phyloP scores from a whole-genome alignment of 148 eudicot species.

The Heliamphora exappendiculata region DNA sequence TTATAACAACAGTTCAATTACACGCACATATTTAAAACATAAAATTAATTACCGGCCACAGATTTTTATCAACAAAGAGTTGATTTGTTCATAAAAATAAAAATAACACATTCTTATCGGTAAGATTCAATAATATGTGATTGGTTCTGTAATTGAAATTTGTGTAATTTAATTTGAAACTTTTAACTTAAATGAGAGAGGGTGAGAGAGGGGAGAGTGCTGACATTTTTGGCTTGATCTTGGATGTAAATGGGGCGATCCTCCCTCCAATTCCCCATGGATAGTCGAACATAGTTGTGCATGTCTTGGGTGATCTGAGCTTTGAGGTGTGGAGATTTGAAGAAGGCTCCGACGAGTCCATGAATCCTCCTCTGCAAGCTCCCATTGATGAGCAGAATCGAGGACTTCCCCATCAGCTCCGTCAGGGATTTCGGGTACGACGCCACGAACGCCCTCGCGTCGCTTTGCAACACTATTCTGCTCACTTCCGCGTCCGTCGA shows the following conservation, averaged over 20 bases:
- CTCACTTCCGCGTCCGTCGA: conserved; percentile 94
- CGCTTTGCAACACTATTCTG: conserved; percentile 66
- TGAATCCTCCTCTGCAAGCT: conserved; percentile 74
- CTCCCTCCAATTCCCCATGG: conserved; percentile 55
- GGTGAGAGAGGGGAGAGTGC: conserved; percentile 4
- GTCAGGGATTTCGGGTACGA: conserved; percentile 86
- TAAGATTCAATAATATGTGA: no score
- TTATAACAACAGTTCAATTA: no score
- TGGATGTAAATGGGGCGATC: conserved; percentile 55
- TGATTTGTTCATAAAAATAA: no score
- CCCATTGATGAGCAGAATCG: conserved; percentile 71
- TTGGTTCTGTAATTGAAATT: no score
- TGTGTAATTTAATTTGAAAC: no score
- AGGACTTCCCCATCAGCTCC: conserved; percentile 77
- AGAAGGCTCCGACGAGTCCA: conserved; percentile 71
- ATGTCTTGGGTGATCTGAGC: conserved; percentile 64
- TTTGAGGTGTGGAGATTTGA: conserved; percentile 66
- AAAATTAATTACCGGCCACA: no score
- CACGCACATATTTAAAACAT: no score
- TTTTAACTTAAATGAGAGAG: not conserved
- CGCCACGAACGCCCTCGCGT: conserved; percentile 64
- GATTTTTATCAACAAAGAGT: no score
- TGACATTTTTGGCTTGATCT: conserved; percentile 65
- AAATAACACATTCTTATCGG: no score
- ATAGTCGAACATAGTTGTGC: conserved; percentile 39